Evolutionary conservation across 352 stramenopile species (phyloP).

Genomic region (Globisporangium cederbergense): DNA sequence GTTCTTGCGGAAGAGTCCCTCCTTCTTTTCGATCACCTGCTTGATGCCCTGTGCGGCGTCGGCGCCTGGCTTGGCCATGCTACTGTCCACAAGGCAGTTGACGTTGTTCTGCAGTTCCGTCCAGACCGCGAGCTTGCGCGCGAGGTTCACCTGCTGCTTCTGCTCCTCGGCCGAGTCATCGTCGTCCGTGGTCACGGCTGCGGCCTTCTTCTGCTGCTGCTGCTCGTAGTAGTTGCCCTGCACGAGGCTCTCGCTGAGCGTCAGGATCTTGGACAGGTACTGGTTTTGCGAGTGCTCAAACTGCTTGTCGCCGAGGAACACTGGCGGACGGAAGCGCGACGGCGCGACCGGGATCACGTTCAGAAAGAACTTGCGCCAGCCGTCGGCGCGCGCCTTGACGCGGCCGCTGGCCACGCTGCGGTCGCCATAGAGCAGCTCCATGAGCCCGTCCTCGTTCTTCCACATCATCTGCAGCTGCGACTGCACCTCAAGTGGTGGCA

Average conservation of each 20-base stretch:
- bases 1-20: constrained; percentile 99
- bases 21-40: constrained; percentile 99
- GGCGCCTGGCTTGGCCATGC: constrained; percentile 58
- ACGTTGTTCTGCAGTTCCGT: constrained; percentile 96
- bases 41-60: constrained; percentile 91
- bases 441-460: constrained; percentile 90
- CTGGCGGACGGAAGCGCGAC: constrained; percentile 97
- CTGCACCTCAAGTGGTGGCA: constrained; percentile 94
- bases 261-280: constrained; percentile 94
- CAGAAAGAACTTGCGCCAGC: constrained; percentile 95
- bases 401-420: constrained; percentile 66
- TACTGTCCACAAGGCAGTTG: constrained; percentile 83
- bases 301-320: constrained; percentile 93
- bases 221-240: constrained; percentile 67
- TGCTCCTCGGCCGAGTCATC: constrained; percentile 45
- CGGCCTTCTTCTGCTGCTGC: constrained; percentile 32
- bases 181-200: constrained; percentile 37
- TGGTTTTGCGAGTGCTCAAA: constrained; percentile 98
- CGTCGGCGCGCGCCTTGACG: constrained; percentile 37
- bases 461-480: constrained; percentile 95
- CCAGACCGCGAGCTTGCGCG: constrained; percentile 93
- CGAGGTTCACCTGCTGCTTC: constrained; percentile 73
- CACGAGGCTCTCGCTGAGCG: constrained; percentile 88
- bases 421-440: constrained; percentile 92
- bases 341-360: constrained; percentile 96